Evolutionary conservation across 2,329 filamentous ascomycete species (phyloP).

Genomic region (Chaetomium sp.): DNA sequence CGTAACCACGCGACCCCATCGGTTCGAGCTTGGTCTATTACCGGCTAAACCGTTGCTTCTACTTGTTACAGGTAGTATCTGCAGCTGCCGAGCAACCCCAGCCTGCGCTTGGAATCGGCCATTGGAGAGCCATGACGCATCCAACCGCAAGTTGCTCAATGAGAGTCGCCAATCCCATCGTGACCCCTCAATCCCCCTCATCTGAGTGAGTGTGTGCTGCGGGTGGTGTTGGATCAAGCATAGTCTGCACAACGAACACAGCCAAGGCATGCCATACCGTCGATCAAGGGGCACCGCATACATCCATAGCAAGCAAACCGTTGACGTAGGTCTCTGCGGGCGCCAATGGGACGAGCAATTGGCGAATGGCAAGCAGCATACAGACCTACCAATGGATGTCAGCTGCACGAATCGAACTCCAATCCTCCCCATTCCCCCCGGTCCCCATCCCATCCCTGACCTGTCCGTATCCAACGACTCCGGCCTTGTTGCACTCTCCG

Average conservation of each 20-base stretch:
- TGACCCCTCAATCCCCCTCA: slow-evolving; percentile 3
- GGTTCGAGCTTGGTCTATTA: not conserved
- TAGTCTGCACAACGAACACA: not conserved
- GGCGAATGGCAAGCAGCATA: not conserved
- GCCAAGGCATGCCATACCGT: not conserved
- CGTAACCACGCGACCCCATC: not conserved
- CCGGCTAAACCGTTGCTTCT: slow-evolving; percentile 18
- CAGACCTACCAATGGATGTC: too few relatives aligned
- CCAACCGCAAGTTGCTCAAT: not conserved
- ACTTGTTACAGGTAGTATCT: not conserved
- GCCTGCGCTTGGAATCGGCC: not conserved
- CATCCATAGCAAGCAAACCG: not conserved
- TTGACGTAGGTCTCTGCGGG: not conserved
- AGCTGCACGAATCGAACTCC: slow-evolving; percentile 18
- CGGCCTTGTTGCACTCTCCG: slow-evolving; percentile 7
- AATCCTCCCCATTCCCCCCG: not conserved
- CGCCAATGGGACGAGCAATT: slow-evolving; percentile 10
- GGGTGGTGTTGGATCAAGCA: not conserved
- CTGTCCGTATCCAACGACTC: slow-evolving; percentile 9
- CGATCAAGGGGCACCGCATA: slow-evolving; percentile 15
- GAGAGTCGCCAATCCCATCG: not conserved
- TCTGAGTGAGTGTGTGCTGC: not conserved
- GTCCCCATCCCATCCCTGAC: not conserved
- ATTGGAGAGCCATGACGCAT: slow-evolving; percentile 1
- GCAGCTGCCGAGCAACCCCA: slow-evolving; percentile 1